Conservation (phyloP, 164 flowering plant species). For the Cinnamomum micranthum region DNA sequence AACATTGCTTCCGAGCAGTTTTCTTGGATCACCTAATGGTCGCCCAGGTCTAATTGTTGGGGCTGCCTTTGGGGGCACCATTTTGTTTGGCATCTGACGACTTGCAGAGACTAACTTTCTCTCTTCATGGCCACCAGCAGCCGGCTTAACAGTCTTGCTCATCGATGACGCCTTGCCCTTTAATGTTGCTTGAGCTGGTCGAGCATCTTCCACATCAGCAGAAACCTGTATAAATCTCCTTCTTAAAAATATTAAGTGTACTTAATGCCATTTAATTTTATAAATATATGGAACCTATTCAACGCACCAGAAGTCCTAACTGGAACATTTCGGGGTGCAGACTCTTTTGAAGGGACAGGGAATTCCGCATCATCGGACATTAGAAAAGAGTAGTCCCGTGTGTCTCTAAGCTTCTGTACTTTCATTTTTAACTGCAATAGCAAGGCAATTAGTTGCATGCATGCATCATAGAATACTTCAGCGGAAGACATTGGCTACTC, state of each 20-base stretch:
- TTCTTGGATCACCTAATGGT: slow-evolving; percentile 33
- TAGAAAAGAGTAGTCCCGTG: slow-evolving; percentile 88
- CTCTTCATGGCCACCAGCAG: not conserved
- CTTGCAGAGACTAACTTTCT: slow-evolving; percentile 12
- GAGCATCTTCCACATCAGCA: slow-evolving; percentile 70
- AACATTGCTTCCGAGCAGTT: slow-evolving; percentile 33
- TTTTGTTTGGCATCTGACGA: slow-evolving; percentile 27
- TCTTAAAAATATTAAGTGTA: slow-evolving; percentile 36
- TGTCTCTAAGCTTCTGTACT: slow-evolving; percentile 59
- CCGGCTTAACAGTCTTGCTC: slow-evolving; percentile 24
- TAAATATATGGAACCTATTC: not conserved
- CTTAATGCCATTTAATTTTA: slow-evolving; percentile 11
- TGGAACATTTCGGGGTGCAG: slow-evolving; percentile 33
- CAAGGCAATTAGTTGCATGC: not conserved
- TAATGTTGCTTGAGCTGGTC: slow-evolving; percentile 37
- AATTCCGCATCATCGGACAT: slow-evolving; percentile 72
- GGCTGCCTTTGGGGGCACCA: slow-evolving; percentile 20
- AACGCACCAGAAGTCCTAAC: slow-evolving; percentile 54
- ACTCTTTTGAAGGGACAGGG: slow-evolving; percentile 51
- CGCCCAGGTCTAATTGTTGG: slow-evolving; percentile 34
- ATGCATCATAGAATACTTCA: not conserved
- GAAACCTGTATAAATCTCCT: slow-evolving; percentile 60
- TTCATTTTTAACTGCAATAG: slow-evolving; percentile 45
- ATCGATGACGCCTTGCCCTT: not conserved
- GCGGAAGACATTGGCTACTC: not conserved